These are phyloP conservation scores for Ophioceras dolichostomum DNA, from an alignment of 2,329 filamentous ascomycete species.

Conservation along the genomic window DNA sequence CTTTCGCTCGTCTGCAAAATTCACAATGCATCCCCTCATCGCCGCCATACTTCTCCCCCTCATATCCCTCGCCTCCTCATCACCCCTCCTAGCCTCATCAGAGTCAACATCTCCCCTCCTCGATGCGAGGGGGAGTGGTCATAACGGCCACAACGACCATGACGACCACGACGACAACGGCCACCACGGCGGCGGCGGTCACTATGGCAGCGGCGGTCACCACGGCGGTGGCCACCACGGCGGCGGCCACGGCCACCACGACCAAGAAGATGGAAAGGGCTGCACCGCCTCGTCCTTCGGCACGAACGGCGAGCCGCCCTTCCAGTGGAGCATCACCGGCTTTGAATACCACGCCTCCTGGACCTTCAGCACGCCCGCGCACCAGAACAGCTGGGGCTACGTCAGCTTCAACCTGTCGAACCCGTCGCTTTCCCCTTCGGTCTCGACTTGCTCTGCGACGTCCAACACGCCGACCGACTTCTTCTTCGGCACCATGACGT, in stretches of 20 bases:
- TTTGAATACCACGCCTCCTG: slow-evolving; percentile 37
- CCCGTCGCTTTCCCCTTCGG: slow-evolving; percentile 22
- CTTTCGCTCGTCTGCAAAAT: not conserved
- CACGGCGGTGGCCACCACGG: no score
- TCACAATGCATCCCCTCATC: slow-evolving; percentile 1
- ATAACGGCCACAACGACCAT: no score
- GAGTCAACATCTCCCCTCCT: no score
- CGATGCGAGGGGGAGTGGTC: no score
- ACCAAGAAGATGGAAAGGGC: slow-evolving; percentile 9
- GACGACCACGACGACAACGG: no score
- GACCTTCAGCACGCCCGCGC: slow-evolving; percentile 35
- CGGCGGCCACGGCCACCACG: no score
- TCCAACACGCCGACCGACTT: slow-evolving; percentile 32
- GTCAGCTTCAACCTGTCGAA: slow-evolving; percentile 37
- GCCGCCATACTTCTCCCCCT: slow-evolving; percentile 1
- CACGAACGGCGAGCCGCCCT: slow-evolving; percentile 11
- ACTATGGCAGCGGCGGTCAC: not conserved
- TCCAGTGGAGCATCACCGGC: slow-evolving; percentile 25
- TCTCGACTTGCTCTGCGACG: slow-evolving; percentile 21
- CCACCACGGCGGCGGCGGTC: no score
- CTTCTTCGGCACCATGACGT: slow-evolving; percentile 33
- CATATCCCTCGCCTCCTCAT: slow-evolving; percentile 3
- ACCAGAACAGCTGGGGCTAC: slow-evolving; percentile 34
- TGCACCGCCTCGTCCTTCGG: slow-evolving; percentile 20
- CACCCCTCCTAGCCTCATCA: not conserved